Conservation (phyloP, 2,329 filamentous ascomycete genomes). For the Fusarium paranaense region DNA sequence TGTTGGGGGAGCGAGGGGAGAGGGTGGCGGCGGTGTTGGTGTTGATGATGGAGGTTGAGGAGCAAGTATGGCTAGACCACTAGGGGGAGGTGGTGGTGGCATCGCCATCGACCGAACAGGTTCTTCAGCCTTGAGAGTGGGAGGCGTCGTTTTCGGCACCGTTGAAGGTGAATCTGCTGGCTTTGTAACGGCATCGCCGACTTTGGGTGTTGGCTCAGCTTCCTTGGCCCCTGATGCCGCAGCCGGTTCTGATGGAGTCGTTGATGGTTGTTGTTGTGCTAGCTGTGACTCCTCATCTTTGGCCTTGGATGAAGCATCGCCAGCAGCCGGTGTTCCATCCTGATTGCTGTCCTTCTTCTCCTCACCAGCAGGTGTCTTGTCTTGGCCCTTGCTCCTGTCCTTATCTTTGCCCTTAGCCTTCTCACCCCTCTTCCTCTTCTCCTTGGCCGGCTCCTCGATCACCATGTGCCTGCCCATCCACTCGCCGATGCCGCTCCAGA, state of each 20-base stretch:
- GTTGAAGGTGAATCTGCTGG: slow-evolving; percentile 3
- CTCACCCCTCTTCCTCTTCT: slow-evolving; percentile 60
- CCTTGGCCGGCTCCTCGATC: slow-evolving; percentile 72
- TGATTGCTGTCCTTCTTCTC: slow-evolving; percentile 22
- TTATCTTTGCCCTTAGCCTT: slow-evolving; percentile 46
- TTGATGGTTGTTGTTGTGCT: slow-evolving; percentile 11
- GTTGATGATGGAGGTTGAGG: slow-evolving; percentile 17
- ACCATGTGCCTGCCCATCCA: slow-evolving; percentile 78
- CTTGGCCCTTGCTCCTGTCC: slow-evolving; percentile 42
- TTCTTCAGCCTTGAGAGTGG: slow-evolving; percentile 23
- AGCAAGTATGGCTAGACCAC: slow-evolving; percentile 33
- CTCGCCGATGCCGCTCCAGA: slow-evolving; percentile 91
- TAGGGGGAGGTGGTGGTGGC: slow-evolving; percentile 37
- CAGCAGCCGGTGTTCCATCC: not conserved
- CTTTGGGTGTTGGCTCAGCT: slow-evolving; percentile 3
- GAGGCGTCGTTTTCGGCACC: not conserved
- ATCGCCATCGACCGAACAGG: slow-evolving; percentile 26
- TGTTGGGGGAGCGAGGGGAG: slow-evolving; percentile 25
- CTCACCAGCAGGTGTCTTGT: slow-evolving; percentile 11
- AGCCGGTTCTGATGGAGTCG: not conserved
- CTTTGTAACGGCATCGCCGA: slow-evolving; percentile 6
- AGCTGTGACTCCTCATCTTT: slow-evolving; percentile 15
- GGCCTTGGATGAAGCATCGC: not conserved
- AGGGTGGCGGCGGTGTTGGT: slow-evolving; percentile 24
- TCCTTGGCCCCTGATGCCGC: slow-evolving; percentile 1